Evolutionary conservation across 2,329 filamentous ascomycete genomes (phyloP), one percentile per base, ranked within the genome.

Genomic region (Alternaria ethzedia): DNA sequence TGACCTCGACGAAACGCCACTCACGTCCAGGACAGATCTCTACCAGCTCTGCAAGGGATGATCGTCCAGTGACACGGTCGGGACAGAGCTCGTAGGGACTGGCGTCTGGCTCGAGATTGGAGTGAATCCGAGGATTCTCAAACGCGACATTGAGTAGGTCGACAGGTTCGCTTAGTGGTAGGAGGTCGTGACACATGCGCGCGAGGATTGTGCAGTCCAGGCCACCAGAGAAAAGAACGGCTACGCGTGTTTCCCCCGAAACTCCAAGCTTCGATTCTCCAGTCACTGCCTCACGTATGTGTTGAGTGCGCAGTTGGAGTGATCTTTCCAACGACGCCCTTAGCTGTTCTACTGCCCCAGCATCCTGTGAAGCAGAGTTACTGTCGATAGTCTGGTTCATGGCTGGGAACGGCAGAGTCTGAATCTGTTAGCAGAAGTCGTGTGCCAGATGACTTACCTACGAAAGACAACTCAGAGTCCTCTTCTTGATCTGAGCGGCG

Each of bases 91-190:
- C 94, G 73, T 92, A 98, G 0, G 89, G 78, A 7, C 73, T 75
- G n/a, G 59, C 58, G 20, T 65, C 64, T 2, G 76, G 72, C 12
- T 71, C 76, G 64, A 69, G 68, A 57, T 72, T 75, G 44, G 70
- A 74, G 71, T 88, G 70, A 68, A 89, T 63, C 86, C 89, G 67
- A 90, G 94, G 95, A 69, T 99, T 99, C 79, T 99, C 93, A 74
- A 99, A 99, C 0, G 95, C 96, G 49, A 99, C 95, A 70, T 99
- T 99, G 67, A 99, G 86, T 9, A 99, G 84, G 75, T 98, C 96
- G 64, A 99, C 89, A 1, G 86, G 83, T 72, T 96, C 90, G 5
- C 85, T 80, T 0, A 76, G 13, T 0, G 92, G 91, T 3, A 98
- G 77, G 3, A 96, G 80, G 12, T 97, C 91, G 75, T 97, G 92